Evolutionary conservation across 1,284 basidiomycete genomes (phyloP), one percentile per base, ranked within the genome.

Genomic region (Butyriboletus appendiculatus): DNA sequence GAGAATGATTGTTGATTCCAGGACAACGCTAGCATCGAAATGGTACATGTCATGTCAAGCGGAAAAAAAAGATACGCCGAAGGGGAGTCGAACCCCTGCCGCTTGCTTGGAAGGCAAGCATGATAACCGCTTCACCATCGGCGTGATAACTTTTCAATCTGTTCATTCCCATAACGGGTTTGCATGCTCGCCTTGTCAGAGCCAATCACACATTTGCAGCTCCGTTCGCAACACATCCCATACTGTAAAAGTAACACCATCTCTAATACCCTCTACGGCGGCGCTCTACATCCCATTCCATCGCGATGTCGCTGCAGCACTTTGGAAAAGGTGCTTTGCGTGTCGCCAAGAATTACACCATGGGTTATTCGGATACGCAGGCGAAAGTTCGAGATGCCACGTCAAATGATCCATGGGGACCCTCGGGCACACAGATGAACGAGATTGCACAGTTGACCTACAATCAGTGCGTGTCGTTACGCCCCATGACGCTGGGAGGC

Each of bases 331-430:
- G 82, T 57, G 89, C 91, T 45, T 80, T 95, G 47, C 84, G 94
- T 50, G 90, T 93, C 39, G 91, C 90, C 53, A 96, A 96, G 75
- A 96, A 96, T 72, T 96, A 96, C 72, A 96, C 94, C 43, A 96
- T 96, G 68, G 88, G 94, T 9, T 97, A 97, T 74, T 95, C 92
- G 49, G 94, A 97, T 64, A 90, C 88, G 0, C 91, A 98, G 75
- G 87, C 94, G 48, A 98, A 98, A 74, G 94, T 98, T 56, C 86
- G 96, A 56, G 96, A 98, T 80, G 94, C 96, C 26, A 99, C 97
- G n/a, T 96, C 92, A n/a, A 99, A 99, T 75, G 96, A 99, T 72
- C 92, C 97, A 7, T 98, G 96, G 96, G 96, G 97, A 0, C 96
- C 97, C 16, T 94, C 92, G 22, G 96, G 96, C 11, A 94, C 95